A percentile compares a stretch with the other conserved stretches of the same genome.
These are phyloP conservation scores for Fusarium nanum DNA, from an alignment of 2,329 filamentous ascomycete species.

Conservation along the genomic window DNA sequence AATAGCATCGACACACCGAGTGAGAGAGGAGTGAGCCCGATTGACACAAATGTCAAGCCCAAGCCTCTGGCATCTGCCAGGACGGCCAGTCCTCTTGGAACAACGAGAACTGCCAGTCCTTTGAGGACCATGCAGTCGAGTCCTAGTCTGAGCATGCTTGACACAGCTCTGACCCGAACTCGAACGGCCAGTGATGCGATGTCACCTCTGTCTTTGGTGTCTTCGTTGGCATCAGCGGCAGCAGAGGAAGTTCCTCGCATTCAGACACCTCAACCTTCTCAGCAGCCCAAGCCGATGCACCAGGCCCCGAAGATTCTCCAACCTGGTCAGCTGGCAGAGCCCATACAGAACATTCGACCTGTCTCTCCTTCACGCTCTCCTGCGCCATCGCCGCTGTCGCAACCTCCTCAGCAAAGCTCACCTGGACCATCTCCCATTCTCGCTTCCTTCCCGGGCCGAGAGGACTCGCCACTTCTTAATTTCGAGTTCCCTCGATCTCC, in stretches of 20 bases:
- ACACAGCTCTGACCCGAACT: constrained; percentile 32
- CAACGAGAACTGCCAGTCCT: constrained; percentile 41
- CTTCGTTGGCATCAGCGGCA: constrained; percentile 20
- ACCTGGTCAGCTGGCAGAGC: constrained; percentile 30
- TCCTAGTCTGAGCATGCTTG: constrained; percentile 38
- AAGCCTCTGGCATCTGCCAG: constrained; percentile 26
- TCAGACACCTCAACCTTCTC: constrained; percentile 29
- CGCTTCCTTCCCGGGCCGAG: constrained; percentile 16
- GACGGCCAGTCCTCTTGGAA: constrained; percentile 42
- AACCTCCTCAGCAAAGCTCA: constrained; percentile 34
- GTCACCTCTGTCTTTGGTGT: constrained; percentile 39
- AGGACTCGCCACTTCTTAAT: not conserved
- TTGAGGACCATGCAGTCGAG: constrained; percentile 44
- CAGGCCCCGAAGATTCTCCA: constrained; percentile 32
- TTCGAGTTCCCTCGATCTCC: constrained; percentile 14
- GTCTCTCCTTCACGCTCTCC: constrained; percentile 35
- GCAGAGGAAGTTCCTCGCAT: constrained; percentile 29
- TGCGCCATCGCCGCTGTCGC: constrained; percentile 35
- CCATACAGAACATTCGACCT: constrained; percentile 18
- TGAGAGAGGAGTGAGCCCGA: constrained; percentile 34
- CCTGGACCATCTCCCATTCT: constrained; percentile 29
- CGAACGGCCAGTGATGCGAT: constrained; percentile 43
- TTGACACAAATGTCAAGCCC: constrained; percentile 33
- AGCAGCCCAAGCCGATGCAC: constrained; percentile 21
- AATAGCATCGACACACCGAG: constrained; percentile 31